Base-by-base conservation (phyloP, 805 yeast genomes). In the Maudiozyma pseudohumilis region DNA sequence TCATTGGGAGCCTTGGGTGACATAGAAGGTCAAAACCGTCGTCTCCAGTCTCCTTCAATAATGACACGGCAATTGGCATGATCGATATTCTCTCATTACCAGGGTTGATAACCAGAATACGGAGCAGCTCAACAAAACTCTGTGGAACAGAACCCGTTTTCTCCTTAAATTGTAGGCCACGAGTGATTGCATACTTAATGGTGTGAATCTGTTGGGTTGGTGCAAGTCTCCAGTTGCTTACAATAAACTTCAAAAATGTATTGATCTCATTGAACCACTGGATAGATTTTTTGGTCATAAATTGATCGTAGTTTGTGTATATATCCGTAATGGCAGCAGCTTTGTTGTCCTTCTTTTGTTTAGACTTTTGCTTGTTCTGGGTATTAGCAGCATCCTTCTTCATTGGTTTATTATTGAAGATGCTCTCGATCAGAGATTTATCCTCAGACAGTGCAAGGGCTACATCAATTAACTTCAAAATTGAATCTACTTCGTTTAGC, bases 1-100 rank as follows among this genome's bases (percentile, higher is more conserved):
- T 50, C 44, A 58, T 66, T 3, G 95, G 95, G 47, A 85, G 72
- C 49, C 92, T 67, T 29, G 95, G 94, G 49, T 81, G 80, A 38
- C 74, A 69, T 47, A 84, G 65, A 1, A 80, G 65, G 50, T 83
- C 74, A 29, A 78, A 53, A 16, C 72, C 52, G 7, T 66, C 70
- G 49, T 75, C 74, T 29, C 63, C 56, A 11, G 68, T 57, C 3
- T 66, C 66, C 28, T 56, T 52, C 41, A 80, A 53, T 5, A 81
- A 50, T 2, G 65, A 60, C 10, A 74, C 57, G 1, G 81, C 79
- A 40, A 88, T 74, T 7, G 96, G 95, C 42, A 83, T 64, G 22
- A 83, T 66, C 11, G 86, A 77, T 29, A 72, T 69, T 29, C 71
- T 68, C 36, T 77, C 79, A 26, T 53, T 56, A 4, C 81, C 84